Conservation (phyloP, 805 yeast species). For the Lachancea mirantina region DNA sequence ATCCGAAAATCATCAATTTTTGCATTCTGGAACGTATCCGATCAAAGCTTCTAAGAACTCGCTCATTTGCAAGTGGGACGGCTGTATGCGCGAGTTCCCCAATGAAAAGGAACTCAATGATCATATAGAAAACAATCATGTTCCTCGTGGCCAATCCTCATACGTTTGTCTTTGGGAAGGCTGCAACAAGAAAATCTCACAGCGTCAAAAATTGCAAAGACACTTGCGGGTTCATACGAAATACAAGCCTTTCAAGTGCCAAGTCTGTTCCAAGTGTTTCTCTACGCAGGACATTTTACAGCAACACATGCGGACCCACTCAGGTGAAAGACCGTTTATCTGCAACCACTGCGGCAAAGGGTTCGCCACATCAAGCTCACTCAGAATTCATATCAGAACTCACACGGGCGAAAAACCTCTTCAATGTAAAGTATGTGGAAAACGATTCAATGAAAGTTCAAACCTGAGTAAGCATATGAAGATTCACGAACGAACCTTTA, state of each 20-base stretch:
- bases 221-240: constrained; percentile 87
- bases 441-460: constrained; percentile 81
- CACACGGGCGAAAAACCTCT: constrained; percentile 92
- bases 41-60: background rate
- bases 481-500: constrained; percentile 53
- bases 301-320: constrained; percentile 78
- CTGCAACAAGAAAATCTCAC: constrained; percentile 69
- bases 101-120: constrained; percentile 57
- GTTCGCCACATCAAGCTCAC: constrained; percentile 76
- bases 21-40: constrained; percentile 6
- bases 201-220: constrained; percentile 77
- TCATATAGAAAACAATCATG: constrained; percentile 63
- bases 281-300: constrained; percentile 70
- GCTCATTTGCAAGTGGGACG: constrained; percentile 24
- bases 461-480: constrained; percentile 84
- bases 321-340: constrained; percentile 81
- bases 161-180: constrained; percentile 74
- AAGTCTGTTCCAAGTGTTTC: constrained; percentile 59
- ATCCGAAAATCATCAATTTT: constrained; percentile 12
- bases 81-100: constrained; percentile 46
- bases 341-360: constrained; percentile 69
- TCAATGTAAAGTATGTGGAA: constrained; percentile 73
- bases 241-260: constrained; percentile 71
- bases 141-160: constrained; percentile 62
- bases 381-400: constrained; percentile 74